Conservation (phyloP, 2,329 filamentous ascomycete species). For the Aspergillus fructus region DNA sequence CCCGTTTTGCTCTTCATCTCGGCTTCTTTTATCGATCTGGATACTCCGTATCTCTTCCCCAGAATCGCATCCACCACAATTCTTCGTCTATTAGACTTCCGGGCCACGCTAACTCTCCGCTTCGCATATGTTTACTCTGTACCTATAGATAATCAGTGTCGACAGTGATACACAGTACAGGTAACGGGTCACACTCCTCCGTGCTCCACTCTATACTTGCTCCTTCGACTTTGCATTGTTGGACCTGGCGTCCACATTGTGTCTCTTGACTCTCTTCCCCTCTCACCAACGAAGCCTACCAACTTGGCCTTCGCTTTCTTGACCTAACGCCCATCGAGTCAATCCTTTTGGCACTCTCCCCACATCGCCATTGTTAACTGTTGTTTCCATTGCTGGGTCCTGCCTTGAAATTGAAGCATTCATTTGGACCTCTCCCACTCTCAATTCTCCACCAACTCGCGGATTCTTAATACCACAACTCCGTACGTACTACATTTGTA, state of each 20-base stretch:
- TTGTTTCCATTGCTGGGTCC: background rate
- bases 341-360: background rate
- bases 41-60: background rate
- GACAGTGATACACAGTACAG: background rate
- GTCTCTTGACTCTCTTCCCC: background rate
- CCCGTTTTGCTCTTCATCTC: background rate
- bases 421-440: too few species aligned
- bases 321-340: background rate
- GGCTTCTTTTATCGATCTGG: background rate
- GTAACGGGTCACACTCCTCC: background rate
- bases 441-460: background rate
- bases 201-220: background rate
- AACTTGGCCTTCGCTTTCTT: background rate
- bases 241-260: background rate
- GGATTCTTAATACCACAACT: background rate
- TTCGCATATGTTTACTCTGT: background rate
- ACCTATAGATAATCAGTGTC: too few species aligned
- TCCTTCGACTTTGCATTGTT: background rate
- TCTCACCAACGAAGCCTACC: background rate
- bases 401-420: background rate
- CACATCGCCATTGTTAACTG: background rate
- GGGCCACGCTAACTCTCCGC: background rate
- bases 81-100: background rate
- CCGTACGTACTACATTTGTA: too few species aligned
- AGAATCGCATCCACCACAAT: background rate